A percentile compares a stretch with the other conserved stretches of the same genome.
phyloP scores from a whole-genome alignment of 2,329 filamentous ascomycete species.

The Sarocladium kiliense region DNA sequence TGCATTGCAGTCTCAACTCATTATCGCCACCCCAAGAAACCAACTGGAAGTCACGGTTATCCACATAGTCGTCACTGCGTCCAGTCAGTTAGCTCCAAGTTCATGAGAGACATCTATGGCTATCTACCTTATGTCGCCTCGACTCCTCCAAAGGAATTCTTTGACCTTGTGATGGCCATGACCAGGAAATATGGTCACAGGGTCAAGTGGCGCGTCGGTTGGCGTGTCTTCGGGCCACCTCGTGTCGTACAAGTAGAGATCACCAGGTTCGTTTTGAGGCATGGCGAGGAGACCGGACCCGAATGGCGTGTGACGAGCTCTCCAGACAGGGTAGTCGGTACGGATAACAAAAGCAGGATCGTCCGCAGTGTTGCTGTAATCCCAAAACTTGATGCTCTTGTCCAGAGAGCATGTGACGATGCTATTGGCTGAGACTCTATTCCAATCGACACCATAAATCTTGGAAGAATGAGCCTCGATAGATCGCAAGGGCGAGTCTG shows the following conservation, averaged over 20 bases:
- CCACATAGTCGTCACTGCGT: constrained; percentile 53
- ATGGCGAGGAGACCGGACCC: constrained; percentile 81
- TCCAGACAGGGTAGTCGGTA: constrained; percentile 84
- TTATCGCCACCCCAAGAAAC: constrained; percentile 91
- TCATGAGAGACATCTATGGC: neutral
- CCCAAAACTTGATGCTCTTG: constrained; percentile 91
- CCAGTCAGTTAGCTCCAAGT: neutral
- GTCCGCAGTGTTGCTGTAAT: constrained; percentile 60
- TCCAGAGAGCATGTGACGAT: constrained; percentile 87
- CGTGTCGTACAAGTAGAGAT: constrained; percentile 79
- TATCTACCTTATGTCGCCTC: constrained; percentile 54
- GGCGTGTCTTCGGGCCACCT: constrained; percentile 40
- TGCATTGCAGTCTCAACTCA: constrained; percentile 71
- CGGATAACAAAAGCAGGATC: constrained; percentile 70
- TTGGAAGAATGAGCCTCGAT: constrained; percentile 88
- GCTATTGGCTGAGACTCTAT: constrained; percentile 65
- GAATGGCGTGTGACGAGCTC: constrained; percentile 87
- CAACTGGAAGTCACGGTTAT: constrained; percentile 85
- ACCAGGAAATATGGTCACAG: constrained; percentile 54
- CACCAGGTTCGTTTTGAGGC: constrained; percentile 82
- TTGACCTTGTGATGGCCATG: constrained; percentile 69
- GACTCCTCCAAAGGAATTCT: constrained; percentile 84
- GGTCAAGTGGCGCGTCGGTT: constrained; percentile 38
- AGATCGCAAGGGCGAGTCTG: constrained; percentile 71
- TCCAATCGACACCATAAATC: constrained; percentile 95